Base-by-base conservation (phyloP, 1,284 basidiomycete genomes). In the Microbotryomycetes sp. region DNA sequence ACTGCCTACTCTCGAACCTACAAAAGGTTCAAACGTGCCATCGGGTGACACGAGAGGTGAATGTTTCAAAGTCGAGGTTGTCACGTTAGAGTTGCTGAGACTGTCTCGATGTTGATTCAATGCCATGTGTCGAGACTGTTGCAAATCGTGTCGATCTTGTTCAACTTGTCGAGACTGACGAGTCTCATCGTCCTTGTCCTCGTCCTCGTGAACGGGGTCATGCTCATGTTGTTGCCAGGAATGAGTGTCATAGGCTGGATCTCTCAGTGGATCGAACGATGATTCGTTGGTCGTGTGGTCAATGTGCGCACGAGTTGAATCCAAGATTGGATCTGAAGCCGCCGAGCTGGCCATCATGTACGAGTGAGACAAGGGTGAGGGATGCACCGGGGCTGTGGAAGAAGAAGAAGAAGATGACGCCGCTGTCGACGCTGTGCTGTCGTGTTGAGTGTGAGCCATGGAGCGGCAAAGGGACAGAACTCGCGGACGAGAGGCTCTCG, bases 21-120 rank as follows among this genome's bases (percentile, higher is more conserved):
- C 62, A 45, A 68, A 66, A 15, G 64, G 64, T 49, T 67, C 63
- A 19, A 67, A 56, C 12, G 51, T 42, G 36, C 36, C 36, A 19
- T 42, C 36, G 9, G 36, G 36, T 19, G 36, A 42, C 12, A 42
- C 36, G 36, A 42, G 36, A 42, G 36, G 36, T n/a, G n/a, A n/a
- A n/a, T n/a, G n/a, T n/a, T n/a, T n/a, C n/a, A n/a, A n/a, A n/a
- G n/a, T n/a, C n/a, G n/a, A n/a, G n/a, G n/a, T n/a, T n/a, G n/a
- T n/a, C 36, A 42, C 19, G 9, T 19, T 42, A 42, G 36, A 42
- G 36, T 42, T 42, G 9, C 19, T 42, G 12, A 42, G 36, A 42
- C 19, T 42, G 36, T 42, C 36, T 42, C 19, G 36, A 9, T 42
- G 36, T 19, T 42, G 36, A 9, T 42, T 9, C 9, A 19, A 9